Base-by-base conservation (phyloP, 192 early-diverging fungal species). In the Lunasporangiospora selenospora region DNA sequence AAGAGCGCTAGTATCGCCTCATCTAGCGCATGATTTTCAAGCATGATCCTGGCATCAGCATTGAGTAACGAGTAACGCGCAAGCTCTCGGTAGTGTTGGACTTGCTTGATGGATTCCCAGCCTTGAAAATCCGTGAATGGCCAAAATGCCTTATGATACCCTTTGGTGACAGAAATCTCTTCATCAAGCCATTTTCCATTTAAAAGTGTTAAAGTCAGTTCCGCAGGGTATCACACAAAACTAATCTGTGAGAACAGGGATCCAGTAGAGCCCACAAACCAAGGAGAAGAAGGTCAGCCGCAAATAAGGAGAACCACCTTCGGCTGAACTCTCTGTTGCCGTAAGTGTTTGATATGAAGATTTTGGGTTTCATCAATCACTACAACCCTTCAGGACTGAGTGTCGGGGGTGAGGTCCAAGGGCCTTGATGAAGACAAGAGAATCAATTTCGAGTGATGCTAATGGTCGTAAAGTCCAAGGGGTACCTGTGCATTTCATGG, bases 361-460 rank as follows among this genome's bases (percentile, higher is more conserved):
- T 40, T 54, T 41, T 69, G 65, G 18, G 65, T 58, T n/a, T 67
- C 65, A 36, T 67, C 65, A 47, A 67, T 26, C 40, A 58, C 56
- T 15, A 67, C 9, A 54, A 37, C 12, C 41, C n/a, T 24, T 15
- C 53, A 16, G 30, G 18, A 45, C 33, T 53, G 33, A 37, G 48
- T 58, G 34, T 31, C 30, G 33, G 13, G 16, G 30, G 53, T 47
- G 24, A 65, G 39, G 3, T 31, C 23, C 36, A 64, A 31, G 58
- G 54, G 23, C 55, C 54, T 43, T 52, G 38, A 32, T 49, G 55
- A 27, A 58, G 46, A 10, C 12, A 16, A 33, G 51, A 53, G 61
- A 63, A 54, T 38, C 51, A 44, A 29, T 18, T 18, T 36, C 3
- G 21, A 38, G n/a, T 34, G 34, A 54, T 15, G 61, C 23, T 30